A percentile compares a stretch with the other conserved stretches of the same genome.
phyloP scores from a whole-genome alignment of 2,329 filamentous ascomycete species.

The Pezicula rhizophila region DNA sequence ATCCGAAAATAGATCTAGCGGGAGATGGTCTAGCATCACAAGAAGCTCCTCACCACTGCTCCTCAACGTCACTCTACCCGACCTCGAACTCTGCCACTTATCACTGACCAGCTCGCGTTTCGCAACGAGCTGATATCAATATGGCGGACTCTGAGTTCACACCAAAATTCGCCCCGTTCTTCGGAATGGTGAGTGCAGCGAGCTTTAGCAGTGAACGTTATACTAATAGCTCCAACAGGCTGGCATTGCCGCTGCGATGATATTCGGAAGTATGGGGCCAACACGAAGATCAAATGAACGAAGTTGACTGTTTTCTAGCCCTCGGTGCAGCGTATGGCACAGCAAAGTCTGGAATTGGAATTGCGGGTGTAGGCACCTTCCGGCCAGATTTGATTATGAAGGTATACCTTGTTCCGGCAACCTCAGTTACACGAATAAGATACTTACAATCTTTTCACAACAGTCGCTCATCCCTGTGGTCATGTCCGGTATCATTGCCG shows the following conservation, averaged over 20 bases:
- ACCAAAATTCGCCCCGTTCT: conserved; percentile 80
- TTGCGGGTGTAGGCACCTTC: conserved; percentile 79
- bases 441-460: conserved; percentile 2
- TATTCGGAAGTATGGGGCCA: conserved; percentile 65
- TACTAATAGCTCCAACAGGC: conserved; percentile 43
- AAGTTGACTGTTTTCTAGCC: conserved; percentile 22
- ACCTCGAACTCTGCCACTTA: background rate
- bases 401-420: conserved; percentile 38
- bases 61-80: conserved; percentile 12
- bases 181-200: conserved; percentile 67
- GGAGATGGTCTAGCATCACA: too few relatives aligned
- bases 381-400: conserved; percentile 88
- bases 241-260: conserved; percentile 76
- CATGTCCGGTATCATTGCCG: conserved; percentile 99
- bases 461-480: conserved; percentile 82
- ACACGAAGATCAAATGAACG: conserved; percentile 17
- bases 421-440: conserved; percentile 2
- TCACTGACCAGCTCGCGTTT: background rate
- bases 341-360: conserved; percentile 82
- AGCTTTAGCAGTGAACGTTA: conserved; percentile 7
- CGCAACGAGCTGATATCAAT: conserved; percentile 20
- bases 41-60: background rate
- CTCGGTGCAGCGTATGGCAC: conserved; percentile 79
- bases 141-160: conserved; percentile 56
- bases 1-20: too few relatives aligned